Base-by-base conservation (phyloP, 768 basidiomycete species). In the Hypholoma sublateritium region DNA sequence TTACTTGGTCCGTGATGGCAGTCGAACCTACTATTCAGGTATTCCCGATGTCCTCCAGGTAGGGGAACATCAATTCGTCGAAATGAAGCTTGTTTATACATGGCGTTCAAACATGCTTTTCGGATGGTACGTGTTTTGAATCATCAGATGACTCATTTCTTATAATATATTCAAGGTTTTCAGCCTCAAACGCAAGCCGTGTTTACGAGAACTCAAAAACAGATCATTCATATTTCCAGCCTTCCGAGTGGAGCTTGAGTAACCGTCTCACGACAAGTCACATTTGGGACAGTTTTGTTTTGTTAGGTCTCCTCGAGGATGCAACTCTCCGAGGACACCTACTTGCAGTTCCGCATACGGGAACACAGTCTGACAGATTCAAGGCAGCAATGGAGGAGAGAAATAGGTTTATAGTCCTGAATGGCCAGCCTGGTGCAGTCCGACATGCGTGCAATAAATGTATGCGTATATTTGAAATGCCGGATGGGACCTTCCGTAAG, bases 221-320 rank as follows among this genome's bases (percentile, higher is more conserved):
- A 21, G 56, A 55, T 4, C n/a, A 51, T 2, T 48, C 56, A 12
- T 51, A 61, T 35, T 44, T 64, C 5, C 37, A 45, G n/a, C 45
- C 37, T 6, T 43, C 19, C 5, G 63, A 59, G 3, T 72, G 68
- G 69, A 50, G 62, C 28, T 65, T 72, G 43, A 58, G 57, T 1
- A 42, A 50, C 14, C 60, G 49, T 36, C 58, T 69, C 1, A 58
- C 63, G 0, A 62, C 63, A 2, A 62, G 70, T 11, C 67, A 74
- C 37, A 64, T 74, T 14, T 74, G 70, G 67, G 67, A 70, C 59
- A 65, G 59, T 0, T 74, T 72, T 46, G 48, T 70, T 14, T 60
- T 67, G 4, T 17, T 62, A 9, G 56, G 67, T 1, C 62, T 72
- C 1, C 65, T 74, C 9, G 60, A 72, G 6, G 65, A 71, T 48